These are phyloP conservation scores for Udeniomyces megalosporus DNA, from an alignment of 768 basidiomycete genomes.

Conservation along the genomic window DNA sequence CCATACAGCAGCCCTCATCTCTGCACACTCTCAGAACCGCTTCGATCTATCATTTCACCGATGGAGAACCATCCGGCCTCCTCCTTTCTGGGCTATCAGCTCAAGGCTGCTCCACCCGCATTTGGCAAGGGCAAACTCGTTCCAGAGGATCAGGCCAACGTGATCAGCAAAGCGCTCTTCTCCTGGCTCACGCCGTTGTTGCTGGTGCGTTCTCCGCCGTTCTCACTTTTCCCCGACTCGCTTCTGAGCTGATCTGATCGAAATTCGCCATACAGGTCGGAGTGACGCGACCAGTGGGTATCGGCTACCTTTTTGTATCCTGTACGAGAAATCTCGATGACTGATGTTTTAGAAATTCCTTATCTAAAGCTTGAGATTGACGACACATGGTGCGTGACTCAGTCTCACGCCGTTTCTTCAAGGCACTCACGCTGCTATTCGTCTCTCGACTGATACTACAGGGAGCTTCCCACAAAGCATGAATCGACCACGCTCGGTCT, in stretches of 20 bases:
- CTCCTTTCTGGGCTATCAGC: background rate
- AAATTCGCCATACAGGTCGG: constrained; percentile 24
- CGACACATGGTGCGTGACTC: background rate
- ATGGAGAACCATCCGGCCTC: background rate
- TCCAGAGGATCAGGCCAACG: background rate
- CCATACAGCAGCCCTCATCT: too few species aligned
- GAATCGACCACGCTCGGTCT: constrained; percentile 34
- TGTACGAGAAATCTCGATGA: too few species aligned
- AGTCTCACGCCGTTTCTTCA: background rate
- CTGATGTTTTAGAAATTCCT: too few species aligned
- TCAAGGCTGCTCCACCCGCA: background rate
- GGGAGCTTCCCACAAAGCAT: constrained; percentile 35
- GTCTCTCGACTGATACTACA: constrained; percentile 34
- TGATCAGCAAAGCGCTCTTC: background rate
- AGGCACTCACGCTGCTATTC: background rate
- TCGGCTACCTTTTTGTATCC: constrained; percentile 34
- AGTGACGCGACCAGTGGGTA: constrained; percentile 42
- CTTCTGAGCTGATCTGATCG: too few species aligned
- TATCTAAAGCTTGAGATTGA: background rate
- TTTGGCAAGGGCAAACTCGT: background rate
- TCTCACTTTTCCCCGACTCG: background rate
- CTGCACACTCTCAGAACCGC: too few species aligned
- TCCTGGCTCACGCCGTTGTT: constrained; percentile 36
- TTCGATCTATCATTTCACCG: too few species aligned
- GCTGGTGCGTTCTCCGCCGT: constrained; percentile 26